These are phyloP conservation scores for Eugenia klotzschiana DNA, from an alignment of 441 rosid species.

Conservation along the genomic window DNA sequence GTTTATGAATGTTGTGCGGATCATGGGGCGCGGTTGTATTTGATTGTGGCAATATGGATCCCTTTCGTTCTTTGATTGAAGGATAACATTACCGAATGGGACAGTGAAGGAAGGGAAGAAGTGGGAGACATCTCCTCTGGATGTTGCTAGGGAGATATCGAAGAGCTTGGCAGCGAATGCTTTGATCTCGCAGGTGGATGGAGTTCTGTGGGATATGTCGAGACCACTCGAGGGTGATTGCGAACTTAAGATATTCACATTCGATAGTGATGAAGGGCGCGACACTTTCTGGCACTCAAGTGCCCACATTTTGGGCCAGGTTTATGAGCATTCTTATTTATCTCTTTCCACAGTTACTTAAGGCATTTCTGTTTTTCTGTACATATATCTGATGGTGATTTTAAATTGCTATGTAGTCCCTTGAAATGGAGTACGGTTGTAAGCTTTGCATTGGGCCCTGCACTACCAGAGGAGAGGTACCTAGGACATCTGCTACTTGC, in stretches of 20 bases:
- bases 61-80: slow-evolving; percentile 25
- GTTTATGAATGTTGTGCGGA: background rate
- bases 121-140: slow-evolving; percentile 74
- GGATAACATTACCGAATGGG: slow-evolving; percentile 64
- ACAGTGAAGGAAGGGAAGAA: slow-evolving; percentile 69
- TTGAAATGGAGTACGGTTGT: slow-evolving; percentile 81
- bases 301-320: slow-evolving; percentile 98
- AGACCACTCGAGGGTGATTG: slow-evolving; percentile 75
- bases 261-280: slow-evolving; percentile 74
- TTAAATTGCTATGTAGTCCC: slow-evolving; percentile 30
- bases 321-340: background rate
- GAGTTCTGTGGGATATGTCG: slow-evolving; percentile 75
- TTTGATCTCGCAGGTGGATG: slow-evolving; percentile 62
- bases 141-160: slow-evolving; percentile 52
- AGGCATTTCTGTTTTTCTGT: background rate
- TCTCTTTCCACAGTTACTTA: background rate
- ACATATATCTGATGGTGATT: background rate
- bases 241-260: slow-evolving; percentile 57
- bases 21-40: background rate
- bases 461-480: slow-evolving; percentile 95
- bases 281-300: slow-evolving; percentile 99
- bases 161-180: slow-evolving; percentile 64
- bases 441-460: slow-evolving; percentile 95
- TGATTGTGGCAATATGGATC: background rate
- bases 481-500: background rate